Conservation (phyloP, 805 yeast species). For the Kodamaea neixiangensis region DNA sequence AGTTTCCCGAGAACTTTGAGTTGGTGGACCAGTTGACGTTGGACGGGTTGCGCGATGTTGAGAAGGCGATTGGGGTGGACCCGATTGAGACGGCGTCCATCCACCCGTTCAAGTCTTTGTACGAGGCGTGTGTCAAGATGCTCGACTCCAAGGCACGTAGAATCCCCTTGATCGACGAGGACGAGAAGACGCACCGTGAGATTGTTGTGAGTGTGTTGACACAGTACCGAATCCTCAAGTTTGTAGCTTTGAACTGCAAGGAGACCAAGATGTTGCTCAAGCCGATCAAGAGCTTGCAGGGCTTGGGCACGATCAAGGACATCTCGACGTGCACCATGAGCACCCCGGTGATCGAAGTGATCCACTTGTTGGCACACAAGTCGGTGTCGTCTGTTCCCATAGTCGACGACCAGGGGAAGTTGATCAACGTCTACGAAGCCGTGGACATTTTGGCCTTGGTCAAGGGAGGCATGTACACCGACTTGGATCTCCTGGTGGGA, state of each 20-base stretch:
- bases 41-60: constrained; percentile 84
- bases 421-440: constrained; percentile 92
- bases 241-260: constrained; percentile 93
- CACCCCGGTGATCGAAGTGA: constrained; percentile 93
- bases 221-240: constrained; percentile 92
- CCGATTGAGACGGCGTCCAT: constrained; percentile 84
- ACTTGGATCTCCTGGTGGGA: constrained; percentile 87
- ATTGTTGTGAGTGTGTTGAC: constrained; percentile 94
- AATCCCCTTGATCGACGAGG: constrained; percentile 91
- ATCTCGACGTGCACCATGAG: constrained; percentile 83
- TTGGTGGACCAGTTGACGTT: constrained; percentile 82
- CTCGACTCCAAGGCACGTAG: constrained; percentile 85
- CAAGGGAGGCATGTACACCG: constrained; percentile 92
- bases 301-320: constrained; percentile 54
- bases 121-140: constrained; percentile 94
- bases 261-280: constrained; percentile 82
- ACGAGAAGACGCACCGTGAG: constrained; percentile 88
- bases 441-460: constrained; percentile 91
- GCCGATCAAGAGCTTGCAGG: constrained; percentile 68
- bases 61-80: constrained; percentile 80
- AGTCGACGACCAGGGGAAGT: constrained; percentile 66
- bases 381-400: constrained; percentile 94
- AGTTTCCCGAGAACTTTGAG: constrained; percentile 84
- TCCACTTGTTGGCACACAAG: constrained; percentile 71
- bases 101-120: constrained; percentile 86